Conservation (phyloP, 805 yeast species). For the Monosporozyma solicola region DNA sequence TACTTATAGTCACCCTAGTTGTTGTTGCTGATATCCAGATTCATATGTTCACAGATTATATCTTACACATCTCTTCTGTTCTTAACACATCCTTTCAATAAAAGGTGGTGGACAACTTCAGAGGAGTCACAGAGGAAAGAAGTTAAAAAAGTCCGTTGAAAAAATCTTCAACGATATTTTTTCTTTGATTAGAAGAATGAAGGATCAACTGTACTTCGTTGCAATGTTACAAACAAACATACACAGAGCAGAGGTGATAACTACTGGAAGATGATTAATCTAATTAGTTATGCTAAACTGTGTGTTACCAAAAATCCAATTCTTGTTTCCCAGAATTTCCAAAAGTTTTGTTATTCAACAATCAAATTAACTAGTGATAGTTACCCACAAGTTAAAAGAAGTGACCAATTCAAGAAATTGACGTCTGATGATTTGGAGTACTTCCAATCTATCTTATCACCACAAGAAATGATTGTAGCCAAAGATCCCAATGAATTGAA, state of each 20-base stretch:
- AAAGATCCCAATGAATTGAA: constrained; percentile 56
- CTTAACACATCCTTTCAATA: not conserved
- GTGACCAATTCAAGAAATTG: constrained; percentile 43
- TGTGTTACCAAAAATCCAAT: not conserved
- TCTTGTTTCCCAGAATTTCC: not conserved
- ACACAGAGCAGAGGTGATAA: not conserved
- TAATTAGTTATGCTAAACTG: not conserved
- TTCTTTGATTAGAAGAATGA: not conserved
- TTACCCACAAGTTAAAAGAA: constrained; percentile 51
- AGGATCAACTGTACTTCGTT: not conserved
- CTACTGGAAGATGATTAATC: not conserved
- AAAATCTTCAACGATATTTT: not conserved
- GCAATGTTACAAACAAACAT: not conserved
- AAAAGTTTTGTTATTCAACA: not conserved
- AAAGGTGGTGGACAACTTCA: not conserved
- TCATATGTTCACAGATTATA: not conserved
- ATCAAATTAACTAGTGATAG: constrained; percentile 54
- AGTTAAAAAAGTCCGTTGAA: not conserved
- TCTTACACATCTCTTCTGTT: not conserved
- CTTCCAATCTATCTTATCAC: constrained; percentile 53
- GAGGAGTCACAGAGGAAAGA: not conserved
- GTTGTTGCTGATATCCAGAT: too few species aligned
- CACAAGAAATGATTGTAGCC: constrained; percentile 35
- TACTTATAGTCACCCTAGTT: too few species aligned
- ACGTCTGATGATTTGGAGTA: constrained; percentile 46